Evolutionary conservation across 1,139 yeast genomes (phyloP).

Genomic region (Eremothecium gossypii): DNA sequence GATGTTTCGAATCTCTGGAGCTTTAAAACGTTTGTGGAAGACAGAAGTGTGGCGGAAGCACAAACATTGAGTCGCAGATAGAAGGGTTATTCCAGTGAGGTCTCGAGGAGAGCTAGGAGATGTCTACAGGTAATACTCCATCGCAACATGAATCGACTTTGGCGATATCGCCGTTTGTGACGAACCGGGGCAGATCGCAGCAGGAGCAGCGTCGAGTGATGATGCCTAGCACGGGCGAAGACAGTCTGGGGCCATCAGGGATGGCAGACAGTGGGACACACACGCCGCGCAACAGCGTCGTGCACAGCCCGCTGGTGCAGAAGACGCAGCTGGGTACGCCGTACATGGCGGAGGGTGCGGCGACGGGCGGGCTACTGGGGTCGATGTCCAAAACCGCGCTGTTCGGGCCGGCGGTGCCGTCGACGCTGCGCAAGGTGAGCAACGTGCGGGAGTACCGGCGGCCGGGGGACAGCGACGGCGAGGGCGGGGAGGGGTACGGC

Average conservation of each 20-base stretch:
- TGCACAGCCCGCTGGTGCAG: conserved; percentile 26
- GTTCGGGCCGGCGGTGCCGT: conserved; percentile 25
- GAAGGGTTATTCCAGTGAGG: conserved; percentile 1
- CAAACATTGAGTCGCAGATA: too few relatives aligned
- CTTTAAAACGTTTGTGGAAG: too few relatives aligned
- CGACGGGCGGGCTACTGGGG: conserved; percentile 16
- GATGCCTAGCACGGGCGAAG: conserved; percentile 3
- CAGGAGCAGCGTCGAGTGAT: conserved; percentile 1
- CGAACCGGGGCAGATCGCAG: conserved; percentile 22
- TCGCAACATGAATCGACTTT: conserved; percentile 54
- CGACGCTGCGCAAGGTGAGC: conserved; percentile 26
- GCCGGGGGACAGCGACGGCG: neutral
- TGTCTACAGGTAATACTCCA: conserved; percentile 23
- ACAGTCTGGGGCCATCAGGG: conserved; percentile 5
- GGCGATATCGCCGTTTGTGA: conserved; percentile 51
- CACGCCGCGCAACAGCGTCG: conserved; percentile 18
- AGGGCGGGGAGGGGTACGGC: conserved; percentile 10
- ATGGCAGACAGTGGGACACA: conserved; percentile 6
- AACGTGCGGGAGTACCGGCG: conserved; percentile 20
- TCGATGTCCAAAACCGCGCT: conserved; percentile 24
- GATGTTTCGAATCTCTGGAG: too few relatives aligned
- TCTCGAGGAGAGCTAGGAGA: neutral
- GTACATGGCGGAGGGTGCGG: conserved; percentile 10
- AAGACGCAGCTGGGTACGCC: conserved; percentile 23
- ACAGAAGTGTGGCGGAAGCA: too few relatives aligned